phyloP scores from a whole-genome alignment of 129 eudicot species.

The Kitagawia praeruptora region DNA sequence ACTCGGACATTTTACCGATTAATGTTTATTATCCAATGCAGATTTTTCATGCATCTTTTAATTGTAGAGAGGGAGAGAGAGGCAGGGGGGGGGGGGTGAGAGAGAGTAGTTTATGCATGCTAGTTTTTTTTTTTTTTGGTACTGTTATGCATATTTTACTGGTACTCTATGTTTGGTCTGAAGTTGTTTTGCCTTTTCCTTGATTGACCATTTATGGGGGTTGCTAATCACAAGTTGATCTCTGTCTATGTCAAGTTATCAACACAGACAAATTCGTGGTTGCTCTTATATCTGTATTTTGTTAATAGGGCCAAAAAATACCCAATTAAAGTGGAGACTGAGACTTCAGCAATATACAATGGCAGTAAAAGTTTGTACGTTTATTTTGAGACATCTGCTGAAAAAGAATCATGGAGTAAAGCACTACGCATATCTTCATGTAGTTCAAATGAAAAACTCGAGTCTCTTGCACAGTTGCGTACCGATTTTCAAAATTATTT shows the following conservation, averaged over 20 bases:
- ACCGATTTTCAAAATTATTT: conserved; percentile 56
- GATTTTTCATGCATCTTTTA: not conserved
- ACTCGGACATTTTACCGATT: not conserved
- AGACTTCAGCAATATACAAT: conserved; percentile 43
- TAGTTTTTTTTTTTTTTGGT: not conserved
- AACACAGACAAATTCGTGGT: not conserved
- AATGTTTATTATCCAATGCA: not conserved
- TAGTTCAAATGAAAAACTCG: conserved; percentile 41
- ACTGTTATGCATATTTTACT: not conserved
- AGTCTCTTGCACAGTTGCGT: conserved; percentile 48
- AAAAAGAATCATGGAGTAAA: conserved; percentile 97
- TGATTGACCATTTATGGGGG: not conserved
- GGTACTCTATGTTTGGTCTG: not conserved
- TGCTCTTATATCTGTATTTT: conserved; percentile 3
- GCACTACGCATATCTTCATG: conserved; percentile 78
- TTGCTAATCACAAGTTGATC: not conserved
- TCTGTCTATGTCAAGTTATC: not conserved
- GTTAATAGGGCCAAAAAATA: conserved; percentile 74
- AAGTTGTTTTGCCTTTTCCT: not conserved
- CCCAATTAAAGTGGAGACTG: conserved; percentile 82
- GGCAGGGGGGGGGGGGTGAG: too few relatives aligned
- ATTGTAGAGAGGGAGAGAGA: not conserved
- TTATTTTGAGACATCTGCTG: conserved; percentile 76
- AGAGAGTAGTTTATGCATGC: too few relatives aligned
- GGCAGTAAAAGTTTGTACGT: conserved; percentile 59